Evolutionary conservation across 140 eudicot species (phyloP), one percentile per base, ranked within the genome.

Genomic region (Eryngium alpinum): DNA sequence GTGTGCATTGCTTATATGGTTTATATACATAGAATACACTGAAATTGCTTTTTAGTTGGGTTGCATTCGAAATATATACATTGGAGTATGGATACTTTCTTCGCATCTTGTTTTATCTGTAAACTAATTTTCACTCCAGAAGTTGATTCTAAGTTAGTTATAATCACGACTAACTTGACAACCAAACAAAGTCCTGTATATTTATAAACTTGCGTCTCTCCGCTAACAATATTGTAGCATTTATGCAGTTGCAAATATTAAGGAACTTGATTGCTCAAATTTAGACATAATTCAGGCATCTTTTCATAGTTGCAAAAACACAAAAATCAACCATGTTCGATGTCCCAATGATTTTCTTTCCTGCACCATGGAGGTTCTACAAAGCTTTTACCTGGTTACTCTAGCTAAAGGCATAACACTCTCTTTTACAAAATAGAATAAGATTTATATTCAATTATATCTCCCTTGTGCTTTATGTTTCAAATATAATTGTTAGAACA

Each of bases 1-100:
- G 18, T 59, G 11, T 27, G 74, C 38, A 70, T 43, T 29, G 53
- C 73, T 13, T 51, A n/a, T 46, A 56, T 19, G 43, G 78, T 32
- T 32, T 78, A 56, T 81, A 82, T 79, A 79, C 46, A 69, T 34
- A 67, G 74, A 51, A 60, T 25, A 73, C 72, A 32, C n/a, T 72
- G 72, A 18, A 32, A 7, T 18, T 32, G 49, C 75, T 32, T 70
- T 70, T 32, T 33, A 15, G 21, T 65, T 56, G 9, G 69, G 84
- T 17, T 18, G 85, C 31, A 76, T 71, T 82, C 83, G 81, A 89
- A 46, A 89, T 84, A 88, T 88, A 85, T 91, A 82, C 93, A 75
- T 89, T 80, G 93, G 93, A 89, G 97, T 91, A 86, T 77, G 87
- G 86, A 81, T 80, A 85, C 73, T 80, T 38, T 38, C 46, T 38